phyloP scores from a whole-genome alignment of 306 rosid genomes.

The Fagus crenata region DNA sequence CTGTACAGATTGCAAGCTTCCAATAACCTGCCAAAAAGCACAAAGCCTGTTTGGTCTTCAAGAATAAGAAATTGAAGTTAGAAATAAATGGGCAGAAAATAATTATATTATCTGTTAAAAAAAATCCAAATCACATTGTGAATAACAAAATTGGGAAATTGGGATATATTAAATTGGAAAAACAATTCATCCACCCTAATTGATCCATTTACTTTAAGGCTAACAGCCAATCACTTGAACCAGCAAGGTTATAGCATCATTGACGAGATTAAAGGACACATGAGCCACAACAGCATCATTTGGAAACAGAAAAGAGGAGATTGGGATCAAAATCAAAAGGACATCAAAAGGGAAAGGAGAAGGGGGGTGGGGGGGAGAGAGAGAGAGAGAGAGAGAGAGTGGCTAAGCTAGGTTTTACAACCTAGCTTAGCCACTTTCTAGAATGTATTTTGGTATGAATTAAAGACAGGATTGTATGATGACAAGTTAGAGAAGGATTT shows the following conservation, averaged over 20 bases:
- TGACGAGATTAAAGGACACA: neutral
- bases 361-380: neutral
- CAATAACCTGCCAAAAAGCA: conserved; percentile 59
- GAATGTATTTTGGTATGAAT: neutral
- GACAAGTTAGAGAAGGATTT: neutral
- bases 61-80: conserved; percentile 16
- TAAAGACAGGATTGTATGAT: neutral
- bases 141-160: neutral
- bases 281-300: neutral
- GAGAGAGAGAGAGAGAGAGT: neutral
- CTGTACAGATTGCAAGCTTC: conserved; percentile 71
- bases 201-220: neutral
- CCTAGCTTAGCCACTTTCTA: neutral
- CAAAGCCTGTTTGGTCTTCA: neutral
- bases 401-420: neutral
- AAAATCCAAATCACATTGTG: neutral
- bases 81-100: neutral
- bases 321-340: neutral
- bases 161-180: neutral
- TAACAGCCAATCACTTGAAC: neutral
- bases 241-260: neutral
- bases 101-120: neutral
- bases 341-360: neutral
- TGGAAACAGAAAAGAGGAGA: neutral
- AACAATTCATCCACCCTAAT: neutral